Conservation (phyloP, 371 early-diverging fungal genomes). For the Mucor sp. region DNA sequence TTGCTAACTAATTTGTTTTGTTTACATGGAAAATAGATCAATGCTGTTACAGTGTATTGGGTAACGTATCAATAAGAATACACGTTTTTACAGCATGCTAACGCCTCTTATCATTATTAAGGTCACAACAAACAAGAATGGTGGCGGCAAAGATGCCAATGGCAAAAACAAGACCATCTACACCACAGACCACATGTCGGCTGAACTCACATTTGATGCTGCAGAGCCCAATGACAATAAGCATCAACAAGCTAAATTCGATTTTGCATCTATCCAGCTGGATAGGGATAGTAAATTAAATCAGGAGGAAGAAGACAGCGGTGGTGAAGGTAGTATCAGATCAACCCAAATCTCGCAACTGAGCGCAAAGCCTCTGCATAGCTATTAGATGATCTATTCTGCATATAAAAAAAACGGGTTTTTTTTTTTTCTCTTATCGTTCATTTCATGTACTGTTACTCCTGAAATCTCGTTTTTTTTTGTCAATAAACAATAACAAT, state of each 20-base stretch:
- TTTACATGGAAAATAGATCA: constrained; percentile 32
- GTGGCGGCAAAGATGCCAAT: constrained; percentile 3
- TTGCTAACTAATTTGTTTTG: not conserved
- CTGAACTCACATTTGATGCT: constrained; percentile 24
- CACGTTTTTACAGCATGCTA: not conserved
- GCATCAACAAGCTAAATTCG: constrained; percentile 12
- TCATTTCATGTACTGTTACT: not conserved
- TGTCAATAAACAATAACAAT: not conserved
- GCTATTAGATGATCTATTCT: not conserved
- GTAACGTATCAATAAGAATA: constrained; percentile 23
- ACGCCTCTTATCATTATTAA: not conserved
- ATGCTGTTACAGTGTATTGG: constrained; percentile 62
- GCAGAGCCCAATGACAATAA: constrained; percentile 1
- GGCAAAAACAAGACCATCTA: constrained; percentile 16
- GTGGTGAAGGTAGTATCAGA: constrained; percentile 19
- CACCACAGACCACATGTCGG: constrained; percentile 21
- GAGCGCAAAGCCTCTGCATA: constrained; percentile 28
- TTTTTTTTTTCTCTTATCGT: not conserved
- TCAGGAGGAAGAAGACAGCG: constrained; percentile 12
- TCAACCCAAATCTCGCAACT: constrained; percentile 27
- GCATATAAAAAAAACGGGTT: not conserved
- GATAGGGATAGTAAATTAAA: constrained; percentile 20
- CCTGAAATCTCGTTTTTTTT: not conserved
- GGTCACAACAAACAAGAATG: constrained; percentile 26
- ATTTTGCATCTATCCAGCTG: constrained; percentile 15